phyloP scores from a whole-genome alignment of 148 eudicot species.

The Camellia japonica region DNA sequence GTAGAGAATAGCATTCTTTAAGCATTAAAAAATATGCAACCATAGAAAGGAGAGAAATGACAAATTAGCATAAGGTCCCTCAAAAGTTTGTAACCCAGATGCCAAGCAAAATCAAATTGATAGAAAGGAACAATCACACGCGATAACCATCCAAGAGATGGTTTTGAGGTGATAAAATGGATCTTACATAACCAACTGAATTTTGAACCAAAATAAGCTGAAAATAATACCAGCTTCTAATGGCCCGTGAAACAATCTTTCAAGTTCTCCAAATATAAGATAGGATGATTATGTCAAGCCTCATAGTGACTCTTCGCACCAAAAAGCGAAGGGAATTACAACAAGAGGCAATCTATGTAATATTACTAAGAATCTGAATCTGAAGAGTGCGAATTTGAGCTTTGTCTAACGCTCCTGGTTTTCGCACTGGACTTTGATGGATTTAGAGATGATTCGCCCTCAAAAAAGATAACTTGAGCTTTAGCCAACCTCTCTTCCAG shows the following conservation, averaged over 20 bases:
- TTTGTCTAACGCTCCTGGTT: conserved; percentile 71
- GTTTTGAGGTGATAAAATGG: background rate
- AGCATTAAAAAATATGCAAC: background rate
- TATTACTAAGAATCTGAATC: conserved; percentile 61
- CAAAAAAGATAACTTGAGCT: conserved; percentile 64
- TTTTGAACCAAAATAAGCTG: background rate
- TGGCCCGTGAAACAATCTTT: background rate
- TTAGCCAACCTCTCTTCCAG: conserved; percentile 87
- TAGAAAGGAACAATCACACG: background rate
- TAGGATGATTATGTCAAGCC: background rate
- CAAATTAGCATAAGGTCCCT: background rate
- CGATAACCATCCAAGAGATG: background rate
- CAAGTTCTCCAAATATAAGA: background rate
- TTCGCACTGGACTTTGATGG: conserved; percentile 49
- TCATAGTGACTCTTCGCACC: background rate
- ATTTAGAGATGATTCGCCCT: conserved; percentile 79
- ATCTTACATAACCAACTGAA: background rate
- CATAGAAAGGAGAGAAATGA: background rate
- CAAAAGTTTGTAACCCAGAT: background rate
- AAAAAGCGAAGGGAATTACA: background rate
- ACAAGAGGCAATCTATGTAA: background rate
- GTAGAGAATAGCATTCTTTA: background rate
- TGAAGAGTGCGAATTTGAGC: conserved; percentile 55
- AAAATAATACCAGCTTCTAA: background rate
- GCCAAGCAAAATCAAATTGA: background rate